Conservation (phyloP, 257 asterid genomes). For the Hygrophila difformis region DNA sequence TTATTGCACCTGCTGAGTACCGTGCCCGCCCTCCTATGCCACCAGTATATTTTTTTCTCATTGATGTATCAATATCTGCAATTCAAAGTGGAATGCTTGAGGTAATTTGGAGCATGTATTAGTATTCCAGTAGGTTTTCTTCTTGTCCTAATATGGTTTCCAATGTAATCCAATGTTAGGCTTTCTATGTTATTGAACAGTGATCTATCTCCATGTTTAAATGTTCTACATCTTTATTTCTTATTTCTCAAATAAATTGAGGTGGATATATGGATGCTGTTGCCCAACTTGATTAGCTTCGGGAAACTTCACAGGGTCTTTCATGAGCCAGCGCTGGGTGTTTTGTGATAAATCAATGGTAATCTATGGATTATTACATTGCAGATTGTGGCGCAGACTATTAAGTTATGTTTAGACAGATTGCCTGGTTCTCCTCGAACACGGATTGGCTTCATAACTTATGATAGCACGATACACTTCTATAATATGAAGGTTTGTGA, state of each 20-base stretch:
- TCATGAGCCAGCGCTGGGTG: constrained; percentile 9
- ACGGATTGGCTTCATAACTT: constrained; percentile 93
- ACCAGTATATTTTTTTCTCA: constrained; percentile 72
- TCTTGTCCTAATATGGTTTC: too few species aligned
- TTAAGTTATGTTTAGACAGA: constrained; percentile 76
- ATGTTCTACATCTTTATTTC: too few species aligned
- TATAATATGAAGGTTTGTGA: constrained; percentile 82
- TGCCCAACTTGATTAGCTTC: constrained; percentile 1
- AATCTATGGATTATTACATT: constrained; percentile 12
- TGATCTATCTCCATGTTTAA: too few species aligned
- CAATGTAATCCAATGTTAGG: too few species aligned
- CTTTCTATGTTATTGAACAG: too few species aligned
- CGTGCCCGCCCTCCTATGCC: constrained; percentile 94
- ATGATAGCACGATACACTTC: constrained; percentile 90
- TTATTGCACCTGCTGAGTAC: constrained; percentile 75
- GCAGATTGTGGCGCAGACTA: constrained; percentile 88
- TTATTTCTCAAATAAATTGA: neutral
- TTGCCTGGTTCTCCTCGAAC: constrained; percentile 92
- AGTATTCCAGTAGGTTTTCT: too few species aligned
- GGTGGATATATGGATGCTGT: constrained; percentile 1
- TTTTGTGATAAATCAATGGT: constrained; percentile 10
- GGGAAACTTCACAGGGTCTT: constrained; percentile 1
- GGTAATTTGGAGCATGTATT: constrained; percentile 31
- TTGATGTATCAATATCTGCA: constrained; percentile 77
- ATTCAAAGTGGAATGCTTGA: constrained; percentile 85